These are phyloP conservation scores for Vararia minispora DNA, from an alignment of 768 basidiomycete genomes.

Conservation along the genomic window DNA sequence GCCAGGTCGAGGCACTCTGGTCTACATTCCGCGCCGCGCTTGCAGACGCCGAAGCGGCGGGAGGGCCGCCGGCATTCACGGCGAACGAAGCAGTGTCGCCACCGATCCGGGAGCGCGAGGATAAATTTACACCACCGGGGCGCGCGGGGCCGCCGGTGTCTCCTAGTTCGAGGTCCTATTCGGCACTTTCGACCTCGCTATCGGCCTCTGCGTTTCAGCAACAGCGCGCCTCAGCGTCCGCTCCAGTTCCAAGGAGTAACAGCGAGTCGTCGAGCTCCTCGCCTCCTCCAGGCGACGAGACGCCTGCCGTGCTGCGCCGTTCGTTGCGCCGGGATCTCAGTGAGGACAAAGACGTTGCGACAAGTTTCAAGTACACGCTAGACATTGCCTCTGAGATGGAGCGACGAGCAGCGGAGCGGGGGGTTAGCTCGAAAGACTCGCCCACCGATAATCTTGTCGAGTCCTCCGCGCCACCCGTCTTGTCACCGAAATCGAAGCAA, in stretches of 20 bases:
- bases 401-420: slow-evolving; percentile 9
- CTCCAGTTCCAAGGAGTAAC: no score
- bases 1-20: slow-evolving; percentile 57
- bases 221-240: slow-evolving; percentile 29
- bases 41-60: no score
- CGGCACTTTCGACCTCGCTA: slow-evolving; percentile 64
- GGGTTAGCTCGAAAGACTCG: no score
- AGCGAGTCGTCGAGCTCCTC: no score
- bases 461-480: no score
- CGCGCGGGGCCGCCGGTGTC: no score
- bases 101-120: background rate
- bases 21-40: slow-evolving; percentile 40
- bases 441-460: no score
- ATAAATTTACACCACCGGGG: background rate
- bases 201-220: slow-evolving; percentile 47
- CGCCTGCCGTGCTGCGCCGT: slow-evolving; percentile 18
- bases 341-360: slow-evolving; percentile 31
- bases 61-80: no score
- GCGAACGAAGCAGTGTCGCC: slow-evolving; percentile 7
- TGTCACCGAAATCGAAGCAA: slow-evolving; percentile 1
- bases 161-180: no score
- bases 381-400: slow-evolving; percentile 31
- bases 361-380: slow-evolving; percentile 36
- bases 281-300: slow-evolving; percentile 8
- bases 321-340: slow-evolving; percentile 38